Evolutionary conservation across 331 rosid species (phyloP), one percentile per base, ranked within the genome.

Genomic region (Pyrus hybrid): DNA sequence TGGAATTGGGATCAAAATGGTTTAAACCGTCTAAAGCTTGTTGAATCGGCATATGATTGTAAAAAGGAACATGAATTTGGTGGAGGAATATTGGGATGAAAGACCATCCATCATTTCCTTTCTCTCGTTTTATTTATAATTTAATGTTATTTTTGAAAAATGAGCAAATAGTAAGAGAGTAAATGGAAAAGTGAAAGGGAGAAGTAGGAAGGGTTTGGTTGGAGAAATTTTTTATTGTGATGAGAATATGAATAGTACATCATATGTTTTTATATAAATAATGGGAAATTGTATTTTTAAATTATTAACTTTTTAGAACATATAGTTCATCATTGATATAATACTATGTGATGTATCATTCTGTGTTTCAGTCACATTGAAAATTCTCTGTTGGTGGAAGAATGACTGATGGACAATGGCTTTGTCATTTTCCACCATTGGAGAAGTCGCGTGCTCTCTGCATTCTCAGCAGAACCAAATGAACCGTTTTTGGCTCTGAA

Each of bases 341-440:
- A 35, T 35, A 3, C 2, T 1, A 35, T 5, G 0, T 35, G 11
- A 8, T 8, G 1, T 35, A 35, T 0, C 1, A 35, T 0, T 0
- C 1, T 1, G 3, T 35, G 1, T 35, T 8, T 0, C 12, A 9
- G 0, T 2, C 4, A 9, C 4, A 9, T 9, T 37, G 13, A 37
- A 37, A 37, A 37, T 8, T 37, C 12, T 1, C 1, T 30, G 41
- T 35, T 8, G 18, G 2, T 4, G 6, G 22, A 28, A 26, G 67
- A 63, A 26, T 63, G 23, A 30, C 13, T 14, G 14, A 28, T 1
- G 43, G 41, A 16, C 23, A 63, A 29, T 63, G 43, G 68, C 43
- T 29, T 29, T 63, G 68, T 63, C 22, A 29, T 63, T 14, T 28
- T 63, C 14, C 41, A 28, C 5, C 14, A 11, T 63, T 16, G 12